These are phyloP conservation scores for Stemphylium beticola DNA, from an alignment of 2,329 filamentous ascomycete species.

Conservation along the genomic window DNA sequence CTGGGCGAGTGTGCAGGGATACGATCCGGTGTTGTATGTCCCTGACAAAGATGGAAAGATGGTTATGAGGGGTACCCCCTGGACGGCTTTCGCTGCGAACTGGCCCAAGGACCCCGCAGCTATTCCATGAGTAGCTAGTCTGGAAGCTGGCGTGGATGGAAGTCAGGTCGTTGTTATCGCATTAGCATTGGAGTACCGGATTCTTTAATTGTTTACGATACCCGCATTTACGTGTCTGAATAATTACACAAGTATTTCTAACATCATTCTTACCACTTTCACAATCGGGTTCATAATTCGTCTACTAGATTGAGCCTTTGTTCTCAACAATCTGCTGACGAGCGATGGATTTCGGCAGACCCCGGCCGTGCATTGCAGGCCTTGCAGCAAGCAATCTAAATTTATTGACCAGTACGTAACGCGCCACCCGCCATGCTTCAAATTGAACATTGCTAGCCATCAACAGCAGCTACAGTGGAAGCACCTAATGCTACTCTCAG, in stretches of 20 bases:
- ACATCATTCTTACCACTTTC: neutral
- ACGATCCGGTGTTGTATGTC: conserved; percentile 36
- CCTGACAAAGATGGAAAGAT: conserved; percentile 32
- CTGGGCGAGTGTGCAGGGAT: conserved; percentile 41
- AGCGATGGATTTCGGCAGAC: neutral
- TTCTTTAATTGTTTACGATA: conserved; percentile 23
- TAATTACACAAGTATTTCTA: conserved; percentile 5
- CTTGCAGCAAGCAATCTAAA: conserved; percentile 1
- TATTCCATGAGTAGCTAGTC: conserved; percentile 28
- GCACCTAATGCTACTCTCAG: neutral
- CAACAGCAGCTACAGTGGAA: neutral
- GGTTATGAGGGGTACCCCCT: conserved; percentile 41
- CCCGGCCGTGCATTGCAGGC: neutral
- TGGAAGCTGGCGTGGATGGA: neutral
- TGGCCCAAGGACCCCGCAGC: conserved; percentile 40
- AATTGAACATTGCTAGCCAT: neutral
- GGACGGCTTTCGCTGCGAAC: conserved; percentile 44
- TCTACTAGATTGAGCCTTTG: neutral
- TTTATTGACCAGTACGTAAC: neutral
- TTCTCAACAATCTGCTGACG: neutral
- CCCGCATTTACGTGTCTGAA: conserved; percentile 17
- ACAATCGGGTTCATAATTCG: neutral
- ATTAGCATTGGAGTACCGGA: conserved; percentile 20
- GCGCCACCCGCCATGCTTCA: neutral
- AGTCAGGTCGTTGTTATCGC: conserved; percentile 13